Percentiles rank a stretch among this genome's conserved stretches.
These are phyloP conservation scores for Endoconidiophora laricicola DNA, from an alignment of 2,329 filamentous ascomycete species.

Conservation along the genomic window DNA sequence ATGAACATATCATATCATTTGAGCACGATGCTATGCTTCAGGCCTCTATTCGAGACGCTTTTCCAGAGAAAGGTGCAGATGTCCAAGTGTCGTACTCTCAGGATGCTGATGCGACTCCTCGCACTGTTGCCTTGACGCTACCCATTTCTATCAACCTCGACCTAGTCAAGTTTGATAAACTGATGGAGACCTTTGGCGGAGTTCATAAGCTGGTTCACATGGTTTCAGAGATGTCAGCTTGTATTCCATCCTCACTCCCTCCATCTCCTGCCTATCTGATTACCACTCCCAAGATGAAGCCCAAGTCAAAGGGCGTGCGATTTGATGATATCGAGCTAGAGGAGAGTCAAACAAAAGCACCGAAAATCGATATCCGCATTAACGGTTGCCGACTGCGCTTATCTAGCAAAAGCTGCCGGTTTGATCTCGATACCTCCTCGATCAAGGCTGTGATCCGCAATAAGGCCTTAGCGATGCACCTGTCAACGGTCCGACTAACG, in stretches of 20 bases:
- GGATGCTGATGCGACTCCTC: constrained; percentile 25
- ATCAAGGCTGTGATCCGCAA: constrained; percentile 66
- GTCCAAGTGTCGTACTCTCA: constrained; percentile 36
- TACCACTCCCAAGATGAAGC: constrained; percentile 21
- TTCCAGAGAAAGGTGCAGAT: constrained; percentile 40
- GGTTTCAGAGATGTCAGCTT: constrained; percentile 21
- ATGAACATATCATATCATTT: constrained; percentile 47
- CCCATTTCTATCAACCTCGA: constrained; percentile 64
- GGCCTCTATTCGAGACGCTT: constrained; percentile 41
- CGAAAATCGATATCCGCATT: constrained; percentile 59
- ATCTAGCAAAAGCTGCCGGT: constrained; percentile 58
- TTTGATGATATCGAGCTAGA: constrained; percentile 37
- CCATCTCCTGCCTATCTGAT: constrained; percentile 9
- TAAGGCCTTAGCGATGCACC: constrained; percentile 30
- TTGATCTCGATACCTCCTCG: constrained; percentile 61
- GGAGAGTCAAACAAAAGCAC: constrained; percentile 24
- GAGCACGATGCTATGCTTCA: constrained; percentile 40
- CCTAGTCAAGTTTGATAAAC: constrained; percentile 67
- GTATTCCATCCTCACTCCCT: too few species aligned
- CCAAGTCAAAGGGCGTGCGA: constrained; percentile 38
- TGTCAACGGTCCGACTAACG: constrained; percentile 57
- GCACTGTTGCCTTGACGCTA: constrained; percentile 54
- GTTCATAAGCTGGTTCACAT: constrained; percentile 82
- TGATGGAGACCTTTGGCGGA: constrained; percentile 76
- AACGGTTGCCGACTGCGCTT: constrained; percentile 62